phyloP scores from a whole-genome alignment of 2,329 filamentous ascomycete genomes.

The Fonsecaea monophora region DNA sequence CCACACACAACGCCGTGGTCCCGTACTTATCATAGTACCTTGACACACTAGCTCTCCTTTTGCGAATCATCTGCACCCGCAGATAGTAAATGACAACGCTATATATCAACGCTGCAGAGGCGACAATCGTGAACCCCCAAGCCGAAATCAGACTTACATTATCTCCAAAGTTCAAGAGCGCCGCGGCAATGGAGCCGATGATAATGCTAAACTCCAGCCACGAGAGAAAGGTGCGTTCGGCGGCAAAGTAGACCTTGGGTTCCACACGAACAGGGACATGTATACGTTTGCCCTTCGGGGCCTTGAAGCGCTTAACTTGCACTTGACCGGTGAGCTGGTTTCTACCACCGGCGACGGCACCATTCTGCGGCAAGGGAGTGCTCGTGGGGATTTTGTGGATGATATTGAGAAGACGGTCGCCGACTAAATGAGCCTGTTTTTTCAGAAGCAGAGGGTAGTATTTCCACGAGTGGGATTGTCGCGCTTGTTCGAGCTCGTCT shows the following conservation, averaged over 20 bases:
- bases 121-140: constrained; percentile 81
- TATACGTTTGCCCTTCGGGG: constrained; percentile 69
- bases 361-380: constrained; percentile 53
- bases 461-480: constrained; percentile 74
- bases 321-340: constrained; percentile 51
- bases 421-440: constrained; percentile 58
- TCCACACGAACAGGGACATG: constrained; percentile 95
- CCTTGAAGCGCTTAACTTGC: constrained; percentile 62
- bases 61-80: constrained; percentile 83
- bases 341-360: constrained; percentile 44
- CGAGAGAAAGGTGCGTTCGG: constrained; percentile 91
- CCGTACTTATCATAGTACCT: constrained; percentile 88
- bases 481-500: constrained; percentile 78
- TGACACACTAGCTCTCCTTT: constrained; percentile 75
- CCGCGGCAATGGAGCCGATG: constrained; percentile 83
- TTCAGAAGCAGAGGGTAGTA: constrained; percentile 66
- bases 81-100: constrained; percentile 85
- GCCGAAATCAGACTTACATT: constrained; percentile 71
- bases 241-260: constrained; percentile 96
- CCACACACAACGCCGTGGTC: constrained; percentile 75
- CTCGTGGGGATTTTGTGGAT: constrained; percentile 62
- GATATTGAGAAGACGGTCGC: constrained; percentile 52
- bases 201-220: constrained; percentile 99
- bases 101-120: constrained; percentile 79
- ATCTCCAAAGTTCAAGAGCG: constrained; percentile 80